Conservation (phyloP, 306 rosid species). For the Malus sylvestris region DNA sequence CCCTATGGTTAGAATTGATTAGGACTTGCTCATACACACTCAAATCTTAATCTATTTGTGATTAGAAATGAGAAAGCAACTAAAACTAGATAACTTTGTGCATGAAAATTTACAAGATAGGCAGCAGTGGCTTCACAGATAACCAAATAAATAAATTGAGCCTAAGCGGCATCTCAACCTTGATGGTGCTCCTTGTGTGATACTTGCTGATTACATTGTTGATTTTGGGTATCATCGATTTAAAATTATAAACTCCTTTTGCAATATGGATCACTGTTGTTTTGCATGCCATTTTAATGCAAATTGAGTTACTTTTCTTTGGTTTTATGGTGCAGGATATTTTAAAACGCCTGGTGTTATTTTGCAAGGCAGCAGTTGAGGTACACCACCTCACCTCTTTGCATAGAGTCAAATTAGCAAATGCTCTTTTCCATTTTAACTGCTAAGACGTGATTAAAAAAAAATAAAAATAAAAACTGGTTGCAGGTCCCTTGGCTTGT, state of each 20-base stretch:
- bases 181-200: not conserved
- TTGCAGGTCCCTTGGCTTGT: slow-evolving; percentile 92
- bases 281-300: slow-evolving; percentile 18
- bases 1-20: not conserved
- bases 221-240: not conserved
- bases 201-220: not conserved
- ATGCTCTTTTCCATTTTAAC: not conserved
- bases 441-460: not conserved
- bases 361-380: slow-evolving; percentile 95
- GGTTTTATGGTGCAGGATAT: slow-evolving; percentile 62
- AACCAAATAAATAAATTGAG: not conserved
- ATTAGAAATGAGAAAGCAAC: not conserved
- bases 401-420: not conserved
- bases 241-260: not conserved
- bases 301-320: slow-evolving; percentile 20
- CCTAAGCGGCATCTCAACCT: not conserved
- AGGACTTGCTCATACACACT: not conserved
- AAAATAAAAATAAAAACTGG: not conserved
- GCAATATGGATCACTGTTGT: slow-evolving; percentile 5
- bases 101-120: not conserved
- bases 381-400: slow-evolving; percentile 29
- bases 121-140: not conserved
- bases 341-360: slow-evolving; percentile 77
- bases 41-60: not conserved
- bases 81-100: not conserved